phyloP scores from a whole-genome alignment of 345 rosid genomes.

The Firmiana major region DNA sequence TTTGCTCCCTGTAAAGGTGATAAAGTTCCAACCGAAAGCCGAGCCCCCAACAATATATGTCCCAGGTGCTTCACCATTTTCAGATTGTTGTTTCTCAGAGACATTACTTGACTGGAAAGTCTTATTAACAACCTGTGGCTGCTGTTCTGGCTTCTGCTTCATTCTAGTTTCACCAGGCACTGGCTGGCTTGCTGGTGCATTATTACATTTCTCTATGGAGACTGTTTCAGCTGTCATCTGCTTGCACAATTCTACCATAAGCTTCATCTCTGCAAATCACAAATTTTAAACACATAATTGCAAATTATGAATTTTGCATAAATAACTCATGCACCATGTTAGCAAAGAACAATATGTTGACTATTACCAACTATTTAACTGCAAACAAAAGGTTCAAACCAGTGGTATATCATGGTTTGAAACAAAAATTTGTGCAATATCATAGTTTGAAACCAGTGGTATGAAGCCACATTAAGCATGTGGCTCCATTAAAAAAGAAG shows the following conservation, averaged over 20 bases:
- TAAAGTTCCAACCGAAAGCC: conserved; percentile 87
- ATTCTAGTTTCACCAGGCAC: conserved; percentile 39
- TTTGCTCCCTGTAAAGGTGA: conserved; percentile 46
- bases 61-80: conserved; percentile 22
- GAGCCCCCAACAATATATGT: conserved; percentile 71
- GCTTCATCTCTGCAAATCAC: conserved; percentile 56
- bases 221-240: conserved; percentile 47
- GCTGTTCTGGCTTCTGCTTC: conserved; percentile 22
- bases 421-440: too few relatives aligned
- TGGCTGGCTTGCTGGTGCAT: conserved; percentile 29
- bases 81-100: conserved; percentile 30
- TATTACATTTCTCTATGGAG: conserved; percentile 25
- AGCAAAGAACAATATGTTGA: neutral
- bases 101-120: conserved; percentile 14
- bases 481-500: neutral
- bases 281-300: neutral
- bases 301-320: neutral
- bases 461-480: neutral
- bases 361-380: neutral
- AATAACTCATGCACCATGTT: neutral
- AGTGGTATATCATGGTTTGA: too few relatives aligned
- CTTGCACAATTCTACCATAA: conserved; percentile 49
- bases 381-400: neutral
- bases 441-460: neutral
- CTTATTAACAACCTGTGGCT: conserved; percentile 8